Conservation (phyloP, 257 asterid species). For the Solanum megistacrolobum region DNA sequence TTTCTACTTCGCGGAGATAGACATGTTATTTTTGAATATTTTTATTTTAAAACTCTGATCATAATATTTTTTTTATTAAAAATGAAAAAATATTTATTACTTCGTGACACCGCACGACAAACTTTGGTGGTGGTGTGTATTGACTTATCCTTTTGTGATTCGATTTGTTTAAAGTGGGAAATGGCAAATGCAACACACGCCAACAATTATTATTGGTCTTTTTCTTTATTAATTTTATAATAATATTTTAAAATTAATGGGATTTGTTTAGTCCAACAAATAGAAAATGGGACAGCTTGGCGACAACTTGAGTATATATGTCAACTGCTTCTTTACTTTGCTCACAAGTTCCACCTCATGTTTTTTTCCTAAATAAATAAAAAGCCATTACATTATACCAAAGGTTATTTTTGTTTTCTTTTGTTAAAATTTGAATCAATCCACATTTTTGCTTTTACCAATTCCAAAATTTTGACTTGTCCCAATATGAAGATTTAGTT, state of each 20-base stretch:
- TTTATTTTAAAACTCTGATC: neutral
- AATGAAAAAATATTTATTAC: rapidly evolving
- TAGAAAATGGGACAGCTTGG: neutral
- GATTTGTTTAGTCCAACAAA: neutral
- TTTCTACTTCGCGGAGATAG: too few species aligned
- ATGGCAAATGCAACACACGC: neutral
- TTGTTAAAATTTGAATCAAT: neutral
- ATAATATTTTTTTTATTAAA: neutral
- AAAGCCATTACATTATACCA: neutral
- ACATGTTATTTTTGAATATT: rapidly evolving
- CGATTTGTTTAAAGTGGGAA: neutral
- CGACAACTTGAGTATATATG: neutral
- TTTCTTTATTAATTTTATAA: neutral
- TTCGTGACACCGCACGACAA: rapidly evolving
- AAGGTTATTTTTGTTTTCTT: neutral
- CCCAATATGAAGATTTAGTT: neutral
- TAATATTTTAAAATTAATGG: neutral
- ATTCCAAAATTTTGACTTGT: neutral
- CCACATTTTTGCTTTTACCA: neutral
- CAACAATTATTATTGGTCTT: neutral
- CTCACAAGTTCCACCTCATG: neutral
- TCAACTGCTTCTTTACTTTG: neutral
- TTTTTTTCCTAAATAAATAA: neutral
- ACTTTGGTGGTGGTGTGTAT: neutral
- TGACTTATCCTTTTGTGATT: neutral